Evolutionary conservation across 805 yeast species (phyloP), one percentile per base, ranked within the genome.

Genomic region (Tetrapisispora pingtungensis): DNA sequence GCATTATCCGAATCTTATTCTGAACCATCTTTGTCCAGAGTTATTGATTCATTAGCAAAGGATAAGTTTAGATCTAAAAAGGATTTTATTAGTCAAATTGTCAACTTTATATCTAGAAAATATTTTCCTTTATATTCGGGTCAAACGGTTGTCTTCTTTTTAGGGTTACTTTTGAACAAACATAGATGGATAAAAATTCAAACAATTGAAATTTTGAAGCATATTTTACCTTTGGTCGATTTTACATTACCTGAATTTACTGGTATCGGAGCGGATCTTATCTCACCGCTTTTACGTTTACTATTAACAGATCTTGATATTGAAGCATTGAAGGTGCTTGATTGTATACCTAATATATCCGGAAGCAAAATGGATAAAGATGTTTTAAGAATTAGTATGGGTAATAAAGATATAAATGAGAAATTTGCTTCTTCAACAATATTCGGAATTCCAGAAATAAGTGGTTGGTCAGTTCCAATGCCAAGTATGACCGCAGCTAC

Each of bases 391-490:
- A 85, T 93, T 80, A 83, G 95, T 53, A 74, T 90, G 57, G 97
- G 97, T 10, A 87, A 84, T 51, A 69, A 80, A 13, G 76, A 85
- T 8, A 77, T 83, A 53, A 84, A 82, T 50, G 94, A 85, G 50
- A 84, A 82, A 57, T 96, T 84, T 51, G 80, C 77, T 52, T 81
- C 93, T 3, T 88, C 93, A 0, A 87, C 97, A 0, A 68, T 93
- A 44, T 94, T 88, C 67, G 98, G 98, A 14, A 80, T 90, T 20
- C 97, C 98, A 0, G 69, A 65, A 26, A 95, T 85, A 12, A 80
- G 83, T 56, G 99, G 99, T 1, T 93, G 99, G 99, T 81, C 96
- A 0, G 80, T 94, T 41, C 95, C 97, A 1, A 84, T 85, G 90
- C 96, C 98, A 2, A 85, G 90, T 0, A 78, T 87, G 36, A 81